Conservation (phyloP, 768 basidiomycete genomes). For the Phanerochaete sordida region DNA sequence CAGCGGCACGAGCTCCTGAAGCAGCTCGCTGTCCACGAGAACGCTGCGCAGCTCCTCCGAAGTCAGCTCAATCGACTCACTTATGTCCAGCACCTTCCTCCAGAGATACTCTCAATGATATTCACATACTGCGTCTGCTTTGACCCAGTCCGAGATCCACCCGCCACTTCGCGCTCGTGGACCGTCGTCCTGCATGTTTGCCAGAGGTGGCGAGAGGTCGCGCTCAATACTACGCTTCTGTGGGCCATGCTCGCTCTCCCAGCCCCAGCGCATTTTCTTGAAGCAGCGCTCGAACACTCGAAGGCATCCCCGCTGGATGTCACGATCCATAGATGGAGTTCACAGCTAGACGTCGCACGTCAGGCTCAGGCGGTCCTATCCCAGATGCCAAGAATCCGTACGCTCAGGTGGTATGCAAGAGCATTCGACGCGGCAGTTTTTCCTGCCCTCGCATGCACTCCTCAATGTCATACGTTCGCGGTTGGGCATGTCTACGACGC, state of each 20-base stretch:
- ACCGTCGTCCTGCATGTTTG: background rate
- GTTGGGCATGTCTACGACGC: no score
- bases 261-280: background rate
- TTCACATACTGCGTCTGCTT: background rate
- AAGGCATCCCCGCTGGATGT: background rate
- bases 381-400: no score
- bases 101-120: background rate
- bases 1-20: background rate
- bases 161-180: background rate
- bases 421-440: no score
- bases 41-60: background rate
- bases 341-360: no score
- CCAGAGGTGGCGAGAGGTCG: background rate
- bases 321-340: background rate
- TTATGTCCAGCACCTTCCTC: background rate
- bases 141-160: background rate
- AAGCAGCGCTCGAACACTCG: background rate
- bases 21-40: background rate
- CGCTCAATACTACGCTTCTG: background rate
- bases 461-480: no score
- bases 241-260: background rate
- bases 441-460: no score
- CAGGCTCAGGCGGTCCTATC: no score
- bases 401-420: no score
- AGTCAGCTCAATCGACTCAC: background rate